These are phyloP conservation scores for Venturia aucupariae DNA, from an alignment of 2,329 filamentous ascomycete genomes.

Conservation along the genomic window DNA sequence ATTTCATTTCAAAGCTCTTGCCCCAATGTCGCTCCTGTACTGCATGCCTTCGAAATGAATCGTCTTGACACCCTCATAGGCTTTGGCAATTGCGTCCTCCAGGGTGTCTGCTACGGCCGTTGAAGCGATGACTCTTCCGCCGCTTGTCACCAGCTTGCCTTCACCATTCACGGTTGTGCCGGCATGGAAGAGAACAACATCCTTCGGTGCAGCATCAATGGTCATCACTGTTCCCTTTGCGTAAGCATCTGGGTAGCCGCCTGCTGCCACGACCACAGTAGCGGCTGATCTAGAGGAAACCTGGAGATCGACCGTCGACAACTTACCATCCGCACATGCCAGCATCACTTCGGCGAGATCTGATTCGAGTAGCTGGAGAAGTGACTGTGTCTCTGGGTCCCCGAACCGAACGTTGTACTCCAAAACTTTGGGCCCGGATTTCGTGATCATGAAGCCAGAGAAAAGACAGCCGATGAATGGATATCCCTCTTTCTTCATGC, in stretches of 20 bases:
- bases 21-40: slow-evolving; percentile 83
- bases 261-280: slow-evolving; percentile 88
- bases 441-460: slow-evolving; percentile 89
- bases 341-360: slow-evolving; percentile 86
- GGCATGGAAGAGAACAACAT: slow-evolving; percentile 79
- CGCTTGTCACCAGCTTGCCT: slow-evolving; percentile 61
- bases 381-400: slow-evolving; percentile 83
- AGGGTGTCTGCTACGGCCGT: slow-evolving; percentile 69
- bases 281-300: slow-evolving; percentile 65
- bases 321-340: slow-evolving; percentile 66
- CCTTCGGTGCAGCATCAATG: slow-evolving; percentile 27
- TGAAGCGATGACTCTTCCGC: slow-evolving; percentile 89
- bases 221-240: slow-evolving; percentile 63
- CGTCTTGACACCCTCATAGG: slow-evolving; percentile 72
- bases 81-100: slow-evolving; percentile 72
- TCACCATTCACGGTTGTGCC: slow-evolving; percentile 62
- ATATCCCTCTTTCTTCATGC: slow-evolving; percentile 65
- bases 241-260: slow-evolving; percentile 79
- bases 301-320: slow-evolving; percentile 60
- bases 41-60: slow-evolving; percentile 87
- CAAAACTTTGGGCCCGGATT: slow-evolving; percentile 67
- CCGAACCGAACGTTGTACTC: slow-evolving; percentile 94
- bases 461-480: slow-evolving; percentile 61
- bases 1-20: slow-evolving; percentile 30
- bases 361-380: slow-evolving; percentile 72